Percentiles rank a stretch among this genome's conserved stretches.
These are phyloP conservation scores for Suillus variegatus DNA, from an alignment of 768 basidiomycete species.

Conservation along the genomic window DNA sequence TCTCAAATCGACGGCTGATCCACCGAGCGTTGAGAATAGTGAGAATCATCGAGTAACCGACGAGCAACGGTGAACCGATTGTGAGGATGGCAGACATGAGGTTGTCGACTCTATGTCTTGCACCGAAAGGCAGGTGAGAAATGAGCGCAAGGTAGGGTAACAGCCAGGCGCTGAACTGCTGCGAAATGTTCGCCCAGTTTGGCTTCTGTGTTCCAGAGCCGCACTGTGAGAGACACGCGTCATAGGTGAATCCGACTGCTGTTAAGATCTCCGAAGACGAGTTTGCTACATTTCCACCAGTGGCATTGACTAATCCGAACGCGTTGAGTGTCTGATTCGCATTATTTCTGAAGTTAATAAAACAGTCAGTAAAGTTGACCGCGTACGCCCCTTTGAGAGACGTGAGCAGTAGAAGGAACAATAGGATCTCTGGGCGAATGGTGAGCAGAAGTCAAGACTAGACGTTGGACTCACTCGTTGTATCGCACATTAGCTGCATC, in stretches of 20 bases:
- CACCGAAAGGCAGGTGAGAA: conserved; percentile 50
- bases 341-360: conserved; percentile 10
- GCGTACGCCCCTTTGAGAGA: neutral
- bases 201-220: conserved; percentile 15
- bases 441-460: neutral
- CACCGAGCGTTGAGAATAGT: conserved; percentile 45
- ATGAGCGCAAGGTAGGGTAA: conserved; percentile 50
- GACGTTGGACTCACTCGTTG: neutral
- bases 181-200: conserved; percentile 23
- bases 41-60: conserved; percentile 47
- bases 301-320: conserved; percentile 5
- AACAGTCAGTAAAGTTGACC: conserved; percentile 16
- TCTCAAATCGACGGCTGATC: conserved; percentile 36
- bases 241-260: conserved; percentile 13
- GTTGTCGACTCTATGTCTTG: conserved; percentile 40
- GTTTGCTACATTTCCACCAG: neutral
- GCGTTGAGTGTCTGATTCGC: neutral
- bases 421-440: neutral
- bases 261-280: conserved; percentile 5
- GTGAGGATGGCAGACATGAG: conserved; percentile 43
- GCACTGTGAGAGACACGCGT: conserved; percentile 13
- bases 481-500: neutral
- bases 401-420: neutral
- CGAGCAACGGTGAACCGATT: conserved; percentile 45
- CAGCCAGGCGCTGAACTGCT: conserved; percentile 46